Conservation (phyloP, 1,284 basidiomycete genomes). For the Takashimella koratensis region DNA sequence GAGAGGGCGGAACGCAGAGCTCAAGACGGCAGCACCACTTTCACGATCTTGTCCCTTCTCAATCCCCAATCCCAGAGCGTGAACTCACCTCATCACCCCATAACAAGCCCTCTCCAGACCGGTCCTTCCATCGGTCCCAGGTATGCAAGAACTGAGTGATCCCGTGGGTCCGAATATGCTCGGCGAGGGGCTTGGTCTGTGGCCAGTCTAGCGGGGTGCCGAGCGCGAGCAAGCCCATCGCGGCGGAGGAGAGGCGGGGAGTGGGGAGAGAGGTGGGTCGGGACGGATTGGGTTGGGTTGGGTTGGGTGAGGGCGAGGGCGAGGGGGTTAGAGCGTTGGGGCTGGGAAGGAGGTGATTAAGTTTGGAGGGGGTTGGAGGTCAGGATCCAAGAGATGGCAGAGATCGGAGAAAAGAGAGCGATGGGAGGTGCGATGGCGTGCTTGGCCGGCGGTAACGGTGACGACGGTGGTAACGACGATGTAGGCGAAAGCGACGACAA, state of each 20-base stretch:
- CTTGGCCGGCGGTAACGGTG: too few relatives aligned
- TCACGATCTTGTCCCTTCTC: too few relatives aligned
- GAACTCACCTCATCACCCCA: conserved; percentile 97
- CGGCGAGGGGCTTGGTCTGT: conserved; percentile 78
- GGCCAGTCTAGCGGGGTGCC: conserved; percentile 94
- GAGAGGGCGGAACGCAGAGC: too few relatives aligned
- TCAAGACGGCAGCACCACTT: too few relatives aligned
- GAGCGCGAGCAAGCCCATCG: conserved; percentile 90
- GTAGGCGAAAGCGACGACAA: too few relatives aligned
- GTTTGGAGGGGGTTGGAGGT: neutral
- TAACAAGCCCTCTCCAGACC: conserved; percentile 86
- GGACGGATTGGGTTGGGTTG: neutral
- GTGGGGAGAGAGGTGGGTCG: too few relatives aligned
- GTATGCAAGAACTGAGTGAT: conserved; percentile 92
- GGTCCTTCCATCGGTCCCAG: conserved; percentile 87
- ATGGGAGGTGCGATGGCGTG: neutral
- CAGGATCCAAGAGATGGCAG: neutral
- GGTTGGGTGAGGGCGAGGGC: neutral
- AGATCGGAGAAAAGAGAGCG: neutral
- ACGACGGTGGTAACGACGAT: too few relatives aligned
- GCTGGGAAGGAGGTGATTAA: neutral
- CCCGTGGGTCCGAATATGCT: conserved; percentile 88
- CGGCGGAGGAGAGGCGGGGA: neutral
- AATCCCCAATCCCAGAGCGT: too few relatives aligned
- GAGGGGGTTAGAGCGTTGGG: too few relatives aligned